Evolutionary conservation across 495 filamentous ascomycete species (phyloP), one percentile per base, ranked within the genome.

Genomic region (Ascobolus immersus): DNA sequence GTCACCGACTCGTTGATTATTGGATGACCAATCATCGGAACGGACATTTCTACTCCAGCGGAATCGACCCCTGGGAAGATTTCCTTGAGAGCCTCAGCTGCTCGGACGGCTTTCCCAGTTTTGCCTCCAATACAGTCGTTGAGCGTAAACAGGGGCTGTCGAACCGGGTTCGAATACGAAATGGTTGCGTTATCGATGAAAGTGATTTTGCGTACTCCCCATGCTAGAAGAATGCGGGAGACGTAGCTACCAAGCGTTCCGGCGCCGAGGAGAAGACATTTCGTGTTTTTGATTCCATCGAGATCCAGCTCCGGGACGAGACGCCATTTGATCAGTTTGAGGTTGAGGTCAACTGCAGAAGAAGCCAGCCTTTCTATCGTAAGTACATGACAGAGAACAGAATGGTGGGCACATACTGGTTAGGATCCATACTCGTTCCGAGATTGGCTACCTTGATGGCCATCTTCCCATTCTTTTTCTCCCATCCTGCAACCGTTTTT

Each of bases 281-380:
- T 91, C 5, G 86, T 84, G 28, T 72, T 62, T 49, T 91, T 93
- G 45, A 94, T 77, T 32, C 63, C 69, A 8, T 90, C 79, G 9
- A 96, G 69, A 48, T 94, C 64, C 15, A 96, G 58, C 28, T 67
- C 67, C 5, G 86, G 86, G 13, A 81, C 77, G 36, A 96, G 77
- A 17, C 86, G 70, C 86, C 86, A 96, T 57, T 92, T 93, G 67
- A 96, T 96, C 34, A 96, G 63, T 54, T 93, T 94, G 38, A 93
- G 61, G 45, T 96, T 96, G 31, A 96, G 67, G 46, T 96, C 86
- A 7, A 93, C 86, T n/a, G 82, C 76, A 51, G 91, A 80, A 41
- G 93, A 81, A 15, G 86, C 86, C 17, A 94, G 60, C 40, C 67
- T 69, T 41, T 17, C 9, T 17, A 35, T 19, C 10, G 35, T 34